Percentiles rank a stretch among this genome's conserved stretches.
Conservation (phyloP, 495 filamentous ascomycete species). For the Massariosphaeria phaeospora region DNA sequence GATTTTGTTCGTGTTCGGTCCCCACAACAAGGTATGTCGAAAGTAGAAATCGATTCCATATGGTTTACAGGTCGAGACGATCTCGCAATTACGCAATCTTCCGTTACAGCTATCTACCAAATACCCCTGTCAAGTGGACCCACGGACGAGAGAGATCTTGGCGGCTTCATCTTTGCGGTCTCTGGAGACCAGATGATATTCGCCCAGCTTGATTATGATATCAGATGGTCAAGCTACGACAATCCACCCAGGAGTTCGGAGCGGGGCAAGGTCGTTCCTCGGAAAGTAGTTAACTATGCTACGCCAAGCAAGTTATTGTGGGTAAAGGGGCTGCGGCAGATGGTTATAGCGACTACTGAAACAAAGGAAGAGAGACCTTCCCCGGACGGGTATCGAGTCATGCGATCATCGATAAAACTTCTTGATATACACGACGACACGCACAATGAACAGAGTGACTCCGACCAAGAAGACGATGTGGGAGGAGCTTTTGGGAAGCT, state of each 20-base stretch:
- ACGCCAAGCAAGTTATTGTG: slow-evolving; percentile 54
- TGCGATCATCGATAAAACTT: slow-evolving; percentile 16
- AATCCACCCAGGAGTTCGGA: background rate
- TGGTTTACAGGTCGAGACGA: slow-evolving; percentile 33
- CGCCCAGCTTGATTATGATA: slow-evolving; percentile 45
- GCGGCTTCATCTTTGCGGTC: slow-evolving; percentile 30
- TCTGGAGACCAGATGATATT: slow-evolving; percentile 47
- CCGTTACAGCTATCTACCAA: slow-evolving; percentile 25
- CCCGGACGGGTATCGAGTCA: slow-evolving; percentile 15
- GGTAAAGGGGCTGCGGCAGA: slow-evolving; percentile 46
- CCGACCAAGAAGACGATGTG: slow-evolving; percentile 14
- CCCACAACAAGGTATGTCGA: background rate
- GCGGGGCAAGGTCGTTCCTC: slow-evolving; percentile 45
- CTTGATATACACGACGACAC: slow-evolving; percentile 1
- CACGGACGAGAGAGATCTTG: slow-evolving; percentile 27
- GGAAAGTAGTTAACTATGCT: slow-evolving; percentile 46
- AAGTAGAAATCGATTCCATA: slow-evolving; percentile 32
- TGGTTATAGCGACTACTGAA: slow-evolving; percentile 49
- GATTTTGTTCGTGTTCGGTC: slow-evolving; percentile 24
- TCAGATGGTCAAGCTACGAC: slow-evolving; percentile 19
- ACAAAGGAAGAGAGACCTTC: slow-evolving; percentile 35
- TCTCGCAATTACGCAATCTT: slow-evolving; percentile 25
- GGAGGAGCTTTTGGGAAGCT: background rate
- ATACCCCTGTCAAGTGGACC: slow-evolving; percentile 12
- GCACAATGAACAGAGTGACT: background rate